Conservation (phyloP, 495 filamentous ascomycete species). For the Neurospora cerealis region DNA sequence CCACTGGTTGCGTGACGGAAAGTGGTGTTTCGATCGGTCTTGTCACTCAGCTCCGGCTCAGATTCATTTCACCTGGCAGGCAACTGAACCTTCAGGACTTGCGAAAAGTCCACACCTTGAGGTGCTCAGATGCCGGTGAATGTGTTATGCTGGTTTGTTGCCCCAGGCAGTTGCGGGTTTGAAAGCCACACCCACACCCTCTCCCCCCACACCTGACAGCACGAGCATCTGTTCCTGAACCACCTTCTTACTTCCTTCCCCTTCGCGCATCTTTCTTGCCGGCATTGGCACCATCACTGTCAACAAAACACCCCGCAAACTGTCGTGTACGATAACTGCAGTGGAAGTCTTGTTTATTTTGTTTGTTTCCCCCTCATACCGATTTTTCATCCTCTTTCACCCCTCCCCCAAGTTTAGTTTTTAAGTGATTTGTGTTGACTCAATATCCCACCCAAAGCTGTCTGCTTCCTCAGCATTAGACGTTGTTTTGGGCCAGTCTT, state of each 20-base stretch:
- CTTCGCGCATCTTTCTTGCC: not conserved
- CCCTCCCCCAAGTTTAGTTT: not conserved
- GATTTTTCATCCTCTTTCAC: not conserved
- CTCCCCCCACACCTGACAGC: not conserved
- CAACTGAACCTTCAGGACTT: not conserved
- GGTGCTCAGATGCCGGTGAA: not conserved
- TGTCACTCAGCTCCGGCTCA: not conserved
- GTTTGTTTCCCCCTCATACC: not conserved
- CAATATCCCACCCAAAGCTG: slow-evolving; percentile 33
- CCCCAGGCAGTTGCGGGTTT: not conserved
- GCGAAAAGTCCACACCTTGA: not conserved
- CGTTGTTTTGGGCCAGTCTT: slow-evolving; percentile 60
- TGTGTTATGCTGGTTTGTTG: not conserved
- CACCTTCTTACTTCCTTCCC: not conserved
- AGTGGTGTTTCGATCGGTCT: not conserved
- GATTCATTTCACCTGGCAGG: not conserved
- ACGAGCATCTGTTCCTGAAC: not conserved
- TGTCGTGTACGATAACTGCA: not conserved
- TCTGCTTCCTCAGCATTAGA: slow-evolving; percentile 77
- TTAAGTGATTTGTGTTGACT: slow-evolving; percentile 7
- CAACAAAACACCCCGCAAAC: not conserved
- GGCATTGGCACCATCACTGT: not conserved
- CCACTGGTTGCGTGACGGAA: not conserved
- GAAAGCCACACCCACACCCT: not conserved
- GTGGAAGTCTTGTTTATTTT: not conserved